Conservation (phyloP, 495 filamentous ascomycete species). For the Sabuloglossum arenarium region DNA sequence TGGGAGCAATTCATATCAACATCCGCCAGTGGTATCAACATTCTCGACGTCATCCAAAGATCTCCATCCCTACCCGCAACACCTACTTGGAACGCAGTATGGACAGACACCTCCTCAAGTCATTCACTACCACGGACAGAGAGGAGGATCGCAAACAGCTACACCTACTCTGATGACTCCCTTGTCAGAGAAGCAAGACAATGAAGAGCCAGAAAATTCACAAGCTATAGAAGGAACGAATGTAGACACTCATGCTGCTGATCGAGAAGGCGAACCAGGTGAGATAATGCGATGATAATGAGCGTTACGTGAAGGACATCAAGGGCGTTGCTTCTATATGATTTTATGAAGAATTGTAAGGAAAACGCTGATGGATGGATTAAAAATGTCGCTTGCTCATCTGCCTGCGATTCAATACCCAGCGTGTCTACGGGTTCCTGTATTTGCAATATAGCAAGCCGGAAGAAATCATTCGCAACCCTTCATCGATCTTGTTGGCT, state of each 20-base stretch:
- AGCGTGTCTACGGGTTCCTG: background rate
- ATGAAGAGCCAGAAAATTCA: background rate
- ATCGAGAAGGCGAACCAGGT: background rate
- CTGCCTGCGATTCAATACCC: background rate
- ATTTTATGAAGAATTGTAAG: background rate
- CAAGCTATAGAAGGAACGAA: background rate
- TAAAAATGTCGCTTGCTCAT: background rate
- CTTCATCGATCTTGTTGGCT: background rate
- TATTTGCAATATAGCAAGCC: background rate
- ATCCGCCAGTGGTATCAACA: conserved; percentile 42
- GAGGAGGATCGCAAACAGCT: background rate
- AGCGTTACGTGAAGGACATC: background rate
- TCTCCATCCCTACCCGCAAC: conserved; percentile 47
- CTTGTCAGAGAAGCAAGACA: background rate
- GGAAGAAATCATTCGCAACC: background rate
- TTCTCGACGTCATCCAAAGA: conserved; percentile 62
- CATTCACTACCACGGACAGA: background rate
- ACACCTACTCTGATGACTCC: background rate
- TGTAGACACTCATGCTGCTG: background rate
- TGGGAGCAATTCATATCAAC: conserved; percentile 33
- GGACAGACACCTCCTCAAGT: conserved; percentile 1
- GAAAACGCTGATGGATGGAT: background rate
- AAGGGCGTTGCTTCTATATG: background rate
- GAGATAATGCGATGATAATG: background rate
- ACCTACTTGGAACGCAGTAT: conserved; percentile 11